Evolutionary conservation across 805 yeast species (phyloP).

Genomic region (Wickerhamiella bombiphila): DNA sequence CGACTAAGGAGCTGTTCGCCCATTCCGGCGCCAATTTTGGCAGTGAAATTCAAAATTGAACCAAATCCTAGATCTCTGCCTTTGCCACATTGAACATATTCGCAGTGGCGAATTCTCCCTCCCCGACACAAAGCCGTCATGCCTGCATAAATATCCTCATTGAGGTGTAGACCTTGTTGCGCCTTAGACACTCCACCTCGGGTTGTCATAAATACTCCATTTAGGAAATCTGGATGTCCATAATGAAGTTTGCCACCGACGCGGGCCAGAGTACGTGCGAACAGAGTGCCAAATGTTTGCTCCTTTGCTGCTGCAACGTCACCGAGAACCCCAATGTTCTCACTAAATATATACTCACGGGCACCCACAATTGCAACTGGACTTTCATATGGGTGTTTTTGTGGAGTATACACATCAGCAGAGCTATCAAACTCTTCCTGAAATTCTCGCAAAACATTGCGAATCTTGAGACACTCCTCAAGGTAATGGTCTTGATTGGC

Average conservation of each 20-base stretch:
- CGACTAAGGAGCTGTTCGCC: constrained; percentile 76
- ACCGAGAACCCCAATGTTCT: constrained; percentile 66
- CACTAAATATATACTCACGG: constrained; percentile 70
- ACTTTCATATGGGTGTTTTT: constrained; percentile 16
- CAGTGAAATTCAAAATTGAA: constrained; percentile 65
- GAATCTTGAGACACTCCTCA: constrained; percentile 67
- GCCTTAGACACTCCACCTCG: constrained; percentile 82
- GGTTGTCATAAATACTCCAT: constrained; percentile 62
- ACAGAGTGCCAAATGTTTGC: constrained; percentile 74
- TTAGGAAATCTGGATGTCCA: constrained; percentile 77
- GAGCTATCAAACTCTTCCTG: constrained; percentile 31
- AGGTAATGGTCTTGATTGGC: constrained; percentile 75
- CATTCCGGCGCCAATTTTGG: constrained; percentile 84
- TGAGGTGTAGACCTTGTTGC: constrained; percentile 66
- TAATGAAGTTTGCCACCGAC: constrained; percentile 74
- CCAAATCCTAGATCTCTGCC: constrained; percentile 79
- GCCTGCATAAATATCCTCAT: constrained; percentile 79
- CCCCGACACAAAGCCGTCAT: constrained; percentile 68
- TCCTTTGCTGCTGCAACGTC: constrained; percentile 84
- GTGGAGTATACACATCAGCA: constrained; percentile 1
- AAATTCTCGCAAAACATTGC: constrained; percentile 62
- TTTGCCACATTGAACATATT: constrained; percentile 73
- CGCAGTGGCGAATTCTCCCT: constrained; percentile 73
- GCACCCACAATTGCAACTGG: constrained; percentile 80
- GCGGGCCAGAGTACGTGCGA: constrained; percentile 68